Conservation (phyloP, 805 yeast species). For the Lachancea quebecensis region DNA sequence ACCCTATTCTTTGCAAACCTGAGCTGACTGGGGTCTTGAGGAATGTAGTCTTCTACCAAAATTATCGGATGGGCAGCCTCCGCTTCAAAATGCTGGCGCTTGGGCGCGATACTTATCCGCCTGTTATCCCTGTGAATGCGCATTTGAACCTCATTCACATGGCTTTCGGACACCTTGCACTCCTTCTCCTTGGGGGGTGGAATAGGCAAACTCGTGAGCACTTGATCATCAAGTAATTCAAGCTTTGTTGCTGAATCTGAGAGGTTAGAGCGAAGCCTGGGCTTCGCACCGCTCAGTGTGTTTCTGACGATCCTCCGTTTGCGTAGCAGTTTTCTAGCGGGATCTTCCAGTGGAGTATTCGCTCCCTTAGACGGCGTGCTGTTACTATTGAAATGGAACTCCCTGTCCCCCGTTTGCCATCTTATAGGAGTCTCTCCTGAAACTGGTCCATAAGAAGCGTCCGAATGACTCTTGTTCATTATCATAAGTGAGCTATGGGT, state of each 20-base stretch:
- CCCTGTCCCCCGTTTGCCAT: conserved; percentile 25
- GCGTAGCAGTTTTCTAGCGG: conserved; percentile 4
- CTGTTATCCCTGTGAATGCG: conserved; percentile 9
- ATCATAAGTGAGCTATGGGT: neutral
- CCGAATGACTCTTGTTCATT: conserved; percentile 3
- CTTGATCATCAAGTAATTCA: conserved; percentile 26
- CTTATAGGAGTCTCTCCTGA: conserved; percentile 13
- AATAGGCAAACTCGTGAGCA: conserved; percentile 26
- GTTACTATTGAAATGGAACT: conserved; percentile 26
- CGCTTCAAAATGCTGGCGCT: conserved; percentile 2
- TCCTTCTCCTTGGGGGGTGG: conserved; percentile 20
- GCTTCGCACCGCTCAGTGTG: conserved; percentile 25
- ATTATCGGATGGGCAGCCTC: conserved; percentile 21
- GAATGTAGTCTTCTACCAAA: conserved; percentile 28
- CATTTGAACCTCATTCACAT: conserved; percentile 9
- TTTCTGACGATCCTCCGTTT: conserved; percentile 5
- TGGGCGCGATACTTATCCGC: conserved; percentile 9
- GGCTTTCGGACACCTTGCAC: neutral
- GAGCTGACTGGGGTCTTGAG: conserved; percentile 4
- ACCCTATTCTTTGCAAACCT: conserved; percentile 17
- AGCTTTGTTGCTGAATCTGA: conserved; percentile 24
- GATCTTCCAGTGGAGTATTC: conserved; percentile 11
- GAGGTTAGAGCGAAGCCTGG: conserved; percentile 22
- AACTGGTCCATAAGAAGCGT: conserved; percentile 1
- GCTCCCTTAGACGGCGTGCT: conserved; percentile 26